Percentiles rank a stretch among this genome's conserved stretches.
Conservation (phyloP, 768 basidiomycete species). For the Boletus vinaceobasis region DNA sequence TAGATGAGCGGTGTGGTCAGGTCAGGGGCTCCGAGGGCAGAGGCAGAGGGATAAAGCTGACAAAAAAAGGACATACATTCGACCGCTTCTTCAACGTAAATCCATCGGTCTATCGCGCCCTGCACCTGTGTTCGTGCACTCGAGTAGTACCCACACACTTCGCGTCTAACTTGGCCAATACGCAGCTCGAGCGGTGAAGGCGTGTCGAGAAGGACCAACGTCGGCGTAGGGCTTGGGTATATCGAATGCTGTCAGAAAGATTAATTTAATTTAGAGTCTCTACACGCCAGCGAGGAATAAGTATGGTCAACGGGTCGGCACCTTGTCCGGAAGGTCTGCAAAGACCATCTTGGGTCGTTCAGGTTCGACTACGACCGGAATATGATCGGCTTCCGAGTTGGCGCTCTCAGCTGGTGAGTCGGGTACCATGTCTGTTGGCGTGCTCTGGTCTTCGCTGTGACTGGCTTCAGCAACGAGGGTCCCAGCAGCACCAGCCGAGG, state of each 20-base stretch:
- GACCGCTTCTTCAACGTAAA: slow-evolving; percentile 77
- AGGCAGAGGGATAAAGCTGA: neutral
- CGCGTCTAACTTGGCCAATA: slow-evolving; percentile 67
- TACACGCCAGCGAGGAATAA: neutral
- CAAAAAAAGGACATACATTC: slow-evolving; percentile 60
- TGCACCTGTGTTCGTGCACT: slow-evolving; percentile 68
- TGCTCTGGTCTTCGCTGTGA: slow-evolving; percentile 1
- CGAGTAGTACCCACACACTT: slow-evolving; percentile 51
- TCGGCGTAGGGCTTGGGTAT: slow-evolving; percentile 62
- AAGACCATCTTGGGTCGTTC: slow-evolving; percentile 14
- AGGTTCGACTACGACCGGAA: slow-evolving; percentile 1
- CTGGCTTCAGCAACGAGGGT: slow-evolving; percentile 14
- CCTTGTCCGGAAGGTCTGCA: slow-evolving; percentile 26
- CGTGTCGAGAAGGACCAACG: slow-evolving; percentile 68
- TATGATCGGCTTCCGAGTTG: neutral
- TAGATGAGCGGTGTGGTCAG: slow-evolving; percentile 26
- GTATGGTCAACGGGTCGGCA: slow-evolving; percentile 1
- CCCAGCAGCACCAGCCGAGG: slow-evolving; percentile 16
- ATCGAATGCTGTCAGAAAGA: slow-evolving; percentile 65
- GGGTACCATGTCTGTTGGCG: neutral
- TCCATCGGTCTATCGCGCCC: slow-evolving; percentile 74
- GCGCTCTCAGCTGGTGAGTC: neutral
- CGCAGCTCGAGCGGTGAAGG: slow-evolving; percentile 73
- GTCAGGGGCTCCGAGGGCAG: neutral
- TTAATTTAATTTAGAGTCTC: neutral